Base-by-base conservation (phyloP, 352 stramenopile genomes). In the Peronospora destructor region DNA sequence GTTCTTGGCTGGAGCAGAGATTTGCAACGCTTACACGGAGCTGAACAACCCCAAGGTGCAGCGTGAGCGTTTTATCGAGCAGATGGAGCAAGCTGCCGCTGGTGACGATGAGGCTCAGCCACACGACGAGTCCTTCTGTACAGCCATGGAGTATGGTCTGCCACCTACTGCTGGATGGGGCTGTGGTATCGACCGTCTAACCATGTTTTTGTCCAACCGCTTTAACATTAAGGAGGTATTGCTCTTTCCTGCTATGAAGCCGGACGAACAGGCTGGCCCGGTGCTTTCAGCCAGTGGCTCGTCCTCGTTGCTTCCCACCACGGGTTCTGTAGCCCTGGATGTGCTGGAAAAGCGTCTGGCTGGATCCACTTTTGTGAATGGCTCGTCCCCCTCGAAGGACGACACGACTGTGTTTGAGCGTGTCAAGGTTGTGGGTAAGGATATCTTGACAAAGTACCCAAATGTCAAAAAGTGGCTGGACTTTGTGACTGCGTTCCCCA, bases 181-280 rank as follows among this genome's bases (percentile, higher is more conserved):
- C 45, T 97, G 97, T 60, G 97, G 97, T 34, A 93, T 99, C 51
- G 97, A 99, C 73, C 91, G 97, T 53, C 70, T 99, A 33, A 94
- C 93, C 41, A 98, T 98, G 95, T 85, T 98, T 56, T 69, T 98
- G 51, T 97, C 91, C 41, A 97, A 98, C 69, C 85, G 76, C 47
- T 87, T 87, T 49, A 88, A 90, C 64, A 88, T 91, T 72, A 98
- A 99, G 83, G 97, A 99, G 72, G 97, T 99, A 34, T 71, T 99
- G 53, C 75, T 99, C 10, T 99, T 99, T 76, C 97, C 97, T 34
- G 96, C 95, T 39, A 99, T 99, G 97, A 99, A 99, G 74, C 97
- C 97, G 12, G 80, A 96, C 26, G 79, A 91, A 59, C 76, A 90
- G 61, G 44, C 46, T 36, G 49, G 57, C 13, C 41, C 56, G 32